A percentile compares a stretch with the other conserved stretches of the same genome.
Evolutionary conservation across 371 early-diverging fungal genomes (phyloP).

Genomic region (Basidiobolus meristosporus): DNA sequence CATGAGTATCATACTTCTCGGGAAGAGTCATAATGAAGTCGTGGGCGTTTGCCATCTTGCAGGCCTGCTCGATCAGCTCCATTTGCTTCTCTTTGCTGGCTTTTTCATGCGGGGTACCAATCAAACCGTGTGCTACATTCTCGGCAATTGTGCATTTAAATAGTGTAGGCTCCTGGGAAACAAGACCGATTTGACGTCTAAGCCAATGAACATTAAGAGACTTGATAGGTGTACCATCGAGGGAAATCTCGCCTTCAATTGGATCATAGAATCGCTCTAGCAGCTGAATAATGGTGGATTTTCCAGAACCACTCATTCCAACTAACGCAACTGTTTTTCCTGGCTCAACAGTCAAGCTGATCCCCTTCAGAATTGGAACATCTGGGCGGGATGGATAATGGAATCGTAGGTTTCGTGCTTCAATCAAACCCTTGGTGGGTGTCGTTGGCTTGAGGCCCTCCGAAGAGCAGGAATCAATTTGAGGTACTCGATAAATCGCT

Average conservation of each 20-base stretch:
- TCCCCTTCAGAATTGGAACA: constrained; percentile 31
- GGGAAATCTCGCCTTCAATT: constrained; percentile 25
- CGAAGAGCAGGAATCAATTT: constrained; percentile 32
- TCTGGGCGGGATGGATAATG: constrained; percentile 56
- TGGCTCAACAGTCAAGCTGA: constrained; percentile 38
- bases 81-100: constrained; percentile 9
- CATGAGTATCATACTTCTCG: constrained; percentile 45
- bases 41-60: constrained; percentile 48
- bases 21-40: constrained; percentile 55
- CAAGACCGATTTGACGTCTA: constrained; percentile 63
- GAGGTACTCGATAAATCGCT: constrained; percentile 53
- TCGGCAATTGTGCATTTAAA: constrained; percentile 64
- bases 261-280: constrained; percentile 83
- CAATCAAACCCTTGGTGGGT: constrained; percentile 37
- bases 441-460: constrained; percentile 24
- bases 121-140: constrained; percentile 47
- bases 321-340: constrained; percentile 63
- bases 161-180: constrained; percentile 73
- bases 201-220: constrained; percentile 47
- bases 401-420: constrained; percentile 47
- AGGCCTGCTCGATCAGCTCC: constrained; percentile 14
- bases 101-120: constrained; percentile 17
- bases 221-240: constrained; percentile 53
- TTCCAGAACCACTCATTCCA: constrained; percentile 74
- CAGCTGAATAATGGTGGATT: constrained; percentile 75